phyloP scores from a whole-genome alignment of 306 rosid species.

The Trifolium fragiferum region DNA sequence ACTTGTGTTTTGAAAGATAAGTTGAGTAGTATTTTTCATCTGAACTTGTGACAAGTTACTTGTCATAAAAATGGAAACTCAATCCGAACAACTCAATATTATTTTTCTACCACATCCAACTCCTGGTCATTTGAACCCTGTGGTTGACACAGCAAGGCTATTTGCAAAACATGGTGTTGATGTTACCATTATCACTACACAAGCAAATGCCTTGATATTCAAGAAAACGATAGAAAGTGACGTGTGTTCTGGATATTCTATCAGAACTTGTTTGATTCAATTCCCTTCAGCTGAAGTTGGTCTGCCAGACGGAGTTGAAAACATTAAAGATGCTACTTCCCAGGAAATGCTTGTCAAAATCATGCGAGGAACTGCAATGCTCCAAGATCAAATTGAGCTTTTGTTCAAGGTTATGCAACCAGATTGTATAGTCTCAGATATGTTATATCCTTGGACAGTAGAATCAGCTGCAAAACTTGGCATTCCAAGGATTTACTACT shows the following conservation, averaged over 20 bases:
- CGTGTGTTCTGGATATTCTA: neutral
- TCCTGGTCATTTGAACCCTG: neutral
- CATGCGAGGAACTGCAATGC: neutral
- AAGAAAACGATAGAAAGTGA: neutral
- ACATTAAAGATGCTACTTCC: neutral
- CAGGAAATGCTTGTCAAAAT: neutral
- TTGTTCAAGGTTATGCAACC: conserved; percentile 35
- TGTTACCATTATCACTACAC: neutral
- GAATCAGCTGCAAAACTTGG: conserved; percentile 43
- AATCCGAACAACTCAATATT: neutral
- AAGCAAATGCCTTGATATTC: neutral
- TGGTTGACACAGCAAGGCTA: neutral
- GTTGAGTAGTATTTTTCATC: neutral
- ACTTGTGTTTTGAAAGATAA: neutral
- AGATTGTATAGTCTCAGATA: conserved; percentile 42
- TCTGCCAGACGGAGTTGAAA: neutral
- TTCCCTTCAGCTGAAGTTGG: neutral
- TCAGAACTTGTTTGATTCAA: neutral
- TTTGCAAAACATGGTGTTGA: neutral
- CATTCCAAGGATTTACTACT: conserved; percentile 44
- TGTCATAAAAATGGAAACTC: neutral
- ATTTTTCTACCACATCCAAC: neutral
- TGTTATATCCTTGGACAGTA: conserved; percentile 44
- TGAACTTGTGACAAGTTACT: too few relatives aligned
- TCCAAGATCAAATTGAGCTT: conserved; percentile 36